A percentile compares a stretch with the other conserved stretches of the same genome.
Conservation (phyloP, 371 early-diverging fungal genomes). For the Apophysomyces ossiformis region DNA sequence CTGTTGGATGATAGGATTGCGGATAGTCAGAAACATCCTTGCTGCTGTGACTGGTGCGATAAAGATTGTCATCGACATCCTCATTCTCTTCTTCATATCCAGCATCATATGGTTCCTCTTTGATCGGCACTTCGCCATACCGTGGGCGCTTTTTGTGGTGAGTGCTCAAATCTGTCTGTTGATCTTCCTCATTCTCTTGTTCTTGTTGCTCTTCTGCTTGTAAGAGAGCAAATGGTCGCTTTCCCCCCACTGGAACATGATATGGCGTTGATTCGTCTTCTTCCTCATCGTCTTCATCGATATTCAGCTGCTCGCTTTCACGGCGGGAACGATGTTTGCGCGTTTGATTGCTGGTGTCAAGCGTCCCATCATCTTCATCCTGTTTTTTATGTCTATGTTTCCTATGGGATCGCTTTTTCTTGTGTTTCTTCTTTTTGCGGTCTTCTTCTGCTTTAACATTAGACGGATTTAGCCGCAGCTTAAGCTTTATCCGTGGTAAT, state of each 20-base stretch:
- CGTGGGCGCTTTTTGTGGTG: neutral
- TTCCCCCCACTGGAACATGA: slow-evolving; percentile 29
- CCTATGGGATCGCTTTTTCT: slow-evolving; percentile 47
- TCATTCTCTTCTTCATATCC: slow-evolving; percentile 25
- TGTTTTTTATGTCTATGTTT: slow-evolving; percentile 36
- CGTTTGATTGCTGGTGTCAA: slow-evolving; percentile 13
- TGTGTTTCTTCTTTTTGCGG: slow-evolving; percentile 39
- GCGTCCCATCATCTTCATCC: slow-evolving; percentile 19
- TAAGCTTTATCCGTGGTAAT: slow-evolving; percentile 41
- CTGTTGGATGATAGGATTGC: slow-evolving; percentile 16
- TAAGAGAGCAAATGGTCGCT: slow-evolving; percentile 36
- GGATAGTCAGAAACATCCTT: slow-evolving; percentile 7
- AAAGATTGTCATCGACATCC: slow-evolving; percentile 19
- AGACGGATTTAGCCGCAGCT: slow-evolving; percentile 39
- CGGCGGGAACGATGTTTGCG: slow-evolving; percentile 7
- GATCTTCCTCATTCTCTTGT: slow-evolving; percentile 7
- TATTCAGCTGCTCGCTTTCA: slow-evolving; percentile 25
- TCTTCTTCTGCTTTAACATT: slow-evolving; percentile 8
- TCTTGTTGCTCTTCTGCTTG: slow-evolving; percentile 30
- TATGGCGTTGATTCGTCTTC: slow-evolving; percentile 3
- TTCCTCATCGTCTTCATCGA: slow-evolving; percentile 25
- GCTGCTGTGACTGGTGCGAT: slow-evolving; percentile 14
- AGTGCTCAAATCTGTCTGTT: neutral
- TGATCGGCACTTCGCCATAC: neutral
- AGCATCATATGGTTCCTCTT: slow-evolving; percentile 10